Base-by-base conservation (phyloP, 257 asterid genomes). In the Fraxinus cuspidata region DNA sequence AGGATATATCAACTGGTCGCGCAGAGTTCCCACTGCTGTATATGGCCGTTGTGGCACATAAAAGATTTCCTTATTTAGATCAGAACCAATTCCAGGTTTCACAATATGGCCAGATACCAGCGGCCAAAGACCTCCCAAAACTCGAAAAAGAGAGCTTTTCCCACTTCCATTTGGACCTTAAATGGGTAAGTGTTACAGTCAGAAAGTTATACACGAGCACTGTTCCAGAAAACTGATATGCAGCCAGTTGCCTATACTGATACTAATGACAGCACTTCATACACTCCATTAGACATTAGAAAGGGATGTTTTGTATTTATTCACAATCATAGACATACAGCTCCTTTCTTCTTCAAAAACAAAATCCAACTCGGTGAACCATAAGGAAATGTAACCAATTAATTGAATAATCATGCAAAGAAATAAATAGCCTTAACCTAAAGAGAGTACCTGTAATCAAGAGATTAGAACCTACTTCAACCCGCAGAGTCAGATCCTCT, bases 91-190 rank as follows among this genome's bases (percentile, higher is more conserved):
- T 80, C 99, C 99, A 87, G 99, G 99, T 78, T 96, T 96, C 78
- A 85, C 94, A 66, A 96, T 96, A 78, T 93, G 94, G 77, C 99
- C 99, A 49, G 98, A 87, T 70, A 96, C 96, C 65, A 96, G 87
- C 19, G 98, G 99, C 99, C 99, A 96, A 81, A 96, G 97, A 71
- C 99, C 99, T 66, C 99, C 99, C 84, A 96, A 80, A 74, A 96
- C 99, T 79, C 99, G 93, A 84, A 96, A 96, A 73, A 96, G 98
- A 42, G 99, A 96, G 85, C 98, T 96, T 91, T 96, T 96, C 76
- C 99, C 99, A 83, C 99, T 96, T 83, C 99, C 99, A 82, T 96
- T 96, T 76, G 98, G 99, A 86, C 99, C 99, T 96, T 82, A 78
- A 84, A 71, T 75, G 71, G 74, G 85, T 80, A 70, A 78, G 29